Evolutionary conservation across 2,329 filamentous ascomycete genomes (phyloP), one percentile per base, ranked within the genome.

Genomic region (Phaeosphaeria sp.): DNA sequence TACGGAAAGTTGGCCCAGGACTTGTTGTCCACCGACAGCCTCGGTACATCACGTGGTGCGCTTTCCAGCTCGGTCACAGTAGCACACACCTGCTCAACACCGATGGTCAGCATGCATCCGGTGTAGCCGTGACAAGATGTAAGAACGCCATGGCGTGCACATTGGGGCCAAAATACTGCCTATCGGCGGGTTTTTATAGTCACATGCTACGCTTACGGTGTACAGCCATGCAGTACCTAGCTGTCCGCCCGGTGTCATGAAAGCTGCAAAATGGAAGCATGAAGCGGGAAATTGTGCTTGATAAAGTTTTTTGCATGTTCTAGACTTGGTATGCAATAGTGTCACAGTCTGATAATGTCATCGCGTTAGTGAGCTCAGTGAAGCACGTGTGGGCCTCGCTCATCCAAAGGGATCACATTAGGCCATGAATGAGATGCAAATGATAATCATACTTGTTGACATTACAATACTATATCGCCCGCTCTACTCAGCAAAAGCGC

Each of bases 401-500:
- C 17, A n/a, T 9, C 18, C 24, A 33, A n/a, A 15, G 18, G 21
- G 18, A 27, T 11, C 24, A 18, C 24, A 18, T 33, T 15, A 17
- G n/a, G 20, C 13, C 9, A 27, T 17, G 9, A 33, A 1, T n/a
- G 5, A 39, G 13, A 46, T 30, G 52, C 22, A 49, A 20, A 27
- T 63, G 50, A 59, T 66, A 52, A 61, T 67, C 59, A 59, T 67
- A n/a, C 42, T 22, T 22, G 42, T 20, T 70, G 59, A 65, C 66
- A 70, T 70, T 70, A 70, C 61, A 69, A 70, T 70, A 69, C 63
- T 69, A 60, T 70, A 69, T 65, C 57, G 67, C 63, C 20, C 67
- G 65, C 66, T 47, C 65, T 68, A 65, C 61, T 64, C 61, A 65
- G 63, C 61, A 57, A 44, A 51, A 64, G 65, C 68, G 64, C 60